phyloP scores from a whole-genome alignment of 768 basidiomycete species.

The Amanita subjunquillea region DNA sequence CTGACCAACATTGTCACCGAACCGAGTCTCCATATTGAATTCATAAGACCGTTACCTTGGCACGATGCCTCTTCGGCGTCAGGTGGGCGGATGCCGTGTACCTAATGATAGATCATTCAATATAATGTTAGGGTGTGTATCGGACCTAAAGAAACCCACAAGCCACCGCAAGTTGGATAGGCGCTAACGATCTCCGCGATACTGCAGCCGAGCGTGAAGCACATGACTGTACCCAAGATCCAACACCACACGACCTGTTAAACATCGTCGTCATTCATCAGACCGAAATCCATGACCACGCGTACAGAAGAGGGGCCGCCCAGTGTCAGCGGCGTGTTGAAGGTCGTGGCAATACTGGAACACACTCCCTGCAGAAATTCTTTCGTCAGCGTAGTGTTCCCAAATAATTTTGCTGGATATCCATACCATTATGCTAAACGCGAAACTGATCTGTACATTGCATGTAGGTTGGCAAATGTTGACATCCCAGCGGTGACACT shows the following conservation, averaged over 20 bases:
- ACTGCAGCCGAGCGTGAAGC: slow-evolving; percentile 61
- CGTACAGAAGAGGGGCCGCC: slow-evolving; percentile 52
- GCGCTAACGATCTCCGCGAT: slow-evolving; percentile 75
- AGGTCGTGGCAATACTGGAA: slow-evolving; percentile 69
- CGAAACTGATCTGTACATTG: slow-evolving; percentile 49
- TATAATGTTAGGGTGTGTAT: neutral
- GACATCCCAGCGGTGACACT: neutral
- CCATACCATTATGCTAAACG: slow-evolving; percentile 66
- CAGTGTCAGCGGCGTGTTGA: slow-evolving; percentile 61
- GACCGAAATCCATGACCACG: too few relatives aligned
- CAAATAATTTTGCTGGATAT: neutral
- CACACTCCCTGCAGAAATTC: slow-evolving; percentile 46
- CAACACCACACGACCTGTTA: slow-evolving; percentile 53
- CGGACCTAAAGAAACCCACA: slow-evolving; percentile 28
- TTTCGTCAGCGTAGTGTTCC: neutral
- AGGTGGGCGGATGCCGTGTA: slow-evolving; percentile 79
- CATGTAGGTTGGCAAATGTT: neutral
- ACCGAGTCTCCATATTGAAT: neutral
- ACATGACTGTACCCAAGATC: slow-evolving; percentile 64
- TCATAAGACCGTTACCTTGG: slow-evolving; percentile 30
- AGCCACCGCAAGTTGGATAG: slow-evolving; percentile 64
- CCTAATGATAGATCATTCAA: slow-evolving; percentile 19
- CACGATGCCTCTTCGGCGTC: slow-evolving; percentile 52
- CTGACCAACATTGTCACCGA: slow-evolving; percentile 16
- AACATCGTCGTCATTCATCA: neutral